A percentile compares a stretch with the other conserved stretches of the same genome.
These are phyloP conservation scores for Yamadazyma blattariae DNA, from an alignment of 1,139 yeast species.

Conservation along the genomic window DNA sequence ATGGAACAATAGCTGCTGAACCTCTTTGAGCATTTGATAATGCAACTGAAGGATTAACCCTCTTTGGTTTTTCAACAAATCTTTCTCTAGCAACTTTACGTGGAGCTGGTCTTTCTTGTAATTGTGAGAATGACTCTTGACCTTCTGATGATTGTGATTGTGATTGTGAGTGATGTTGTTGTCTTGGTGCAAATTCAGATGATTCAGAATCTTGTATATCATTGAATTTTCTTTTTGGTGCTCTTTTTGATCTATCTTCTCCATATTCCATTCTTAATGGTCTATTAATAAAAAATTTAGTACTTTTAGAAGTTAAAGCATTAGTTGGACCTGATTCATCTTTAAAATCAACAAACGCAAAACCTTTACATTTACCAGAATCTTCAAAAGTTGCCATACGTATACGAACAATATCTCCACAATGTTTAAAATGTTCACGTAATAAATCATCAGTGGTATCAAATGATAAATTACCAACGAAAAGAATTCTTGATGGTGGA, in stretches of 20 bases:
- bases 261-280: constrained; percentile 87
- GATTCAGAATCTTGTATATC: constrained; percentile 8
- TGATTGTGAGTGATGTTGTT: background rate
- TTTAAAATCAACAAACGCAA: constrained; percentile 86
- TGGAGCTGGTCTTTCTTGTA: constrained; percentile 14
- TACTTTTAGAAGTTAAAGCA: constrained; percentile 73
- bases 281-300: constrained; percentile 68
- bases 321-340: constrained; percentile 78
- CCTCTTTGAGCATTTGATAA: constrained; percentile 88
- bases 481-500: constrained; percentile 85
- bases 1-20: constrained; percentile 83
- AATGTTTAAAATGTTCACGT: constrained; percentile 72
- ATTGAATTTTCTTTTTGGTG: constrained; percentile 38
- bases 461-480: constrained; percentile 90
- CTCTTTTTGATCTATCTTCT: constrained; percentile 86
- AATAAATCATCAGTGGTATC: constrained; percentile 85
- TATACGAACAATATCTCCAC: constrained; percentile 77
- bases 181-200: constrained; percentile 1
- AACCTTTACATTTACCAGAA: constrained; percentile 94
- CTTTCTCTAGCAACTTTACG: constrained; percentile 3
- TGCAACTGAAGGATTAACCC: constrained; percentile 81
- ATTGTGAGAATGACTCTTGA: background rate
- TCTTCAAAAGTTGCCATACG: constrained; percentile 98
- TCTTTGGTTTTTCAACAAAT: constrained; percentile 22
- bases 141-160: background rate